These are phyloP conservation scores for Lentinula novae-zelandiae DNA, from an alignment of 1,284 basidiomycete genomes.

Conservation along the genomic window DNA sequence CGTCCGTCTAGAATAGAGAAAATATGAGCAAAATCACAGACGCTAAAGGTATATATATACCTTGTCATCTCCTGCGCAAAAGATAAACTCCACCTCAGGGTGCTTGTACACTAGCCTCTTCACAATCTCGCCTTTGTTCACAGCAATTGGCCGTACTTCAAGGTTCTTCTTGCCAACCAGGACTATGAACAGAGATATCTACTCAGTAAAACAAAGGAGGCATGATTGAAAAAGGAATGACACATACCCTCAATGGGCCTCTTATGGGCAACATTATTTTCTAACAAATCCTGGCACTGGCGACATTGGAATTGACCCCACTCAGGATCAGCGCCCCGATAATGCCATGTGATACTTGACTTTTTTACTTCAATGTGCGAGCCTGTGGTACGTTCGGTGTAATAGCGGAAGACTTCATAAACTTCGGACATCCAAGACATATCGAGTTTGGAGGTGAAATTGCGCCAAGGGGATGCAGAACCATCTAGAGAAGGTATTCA, in stretches of 20 bases:
- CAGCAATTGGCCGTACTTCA: slow-evolving; percentile 90
- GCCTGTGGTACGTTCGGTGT: slow-evolving; percentile 77
- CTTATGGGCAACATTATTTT: slow-evolving; percentile 87
- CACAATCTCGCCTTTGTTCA: slow-evolving; percentile 99
- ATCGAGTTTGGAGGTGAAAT: slow-evolving; percentile 88
- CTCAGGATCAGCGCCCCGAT: slow-evolving; percentile 89
- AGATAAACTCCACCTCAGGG: slow-evolving; percentile 91
- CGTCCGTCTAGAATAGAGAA: slow-evolving; percentile 63
- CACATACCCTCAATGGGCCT: slow-evolving; percentile 77
- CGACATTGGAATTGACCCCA: slow-evolving; percentile 95
- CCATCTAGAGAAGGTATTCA: background rate
- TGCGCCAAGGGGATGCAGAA: slow-evolving; percentile 55
- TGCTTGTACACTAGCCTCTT: slow-evolving; percentile 90
- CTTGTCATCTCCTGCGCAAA: slow-evolving; percentile 98
- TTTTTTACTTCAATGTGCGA: slow-evolving; percentile 96
- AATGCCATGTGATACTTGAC: slow-evolving; percentile 98
- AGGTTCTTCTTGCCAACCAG: slow-evolving; percentile 98
- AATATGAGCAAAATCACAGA: background rate
- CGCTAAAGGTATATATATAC: slow-evolving; percentile 34
- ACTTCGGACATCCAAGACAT: slow-evolving; percentile 99
- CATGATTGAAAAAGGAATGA: slow-evolving; percentile 12
- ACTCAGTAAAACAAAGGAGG: background rate
- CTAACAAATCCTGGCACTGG: slow-evolving; percentile 94
- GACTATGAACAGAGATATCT: slow-evolving; percentile 39
- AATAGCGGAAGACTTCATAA: slow-evolving; percentile 80